phyloP scores from a whole-genome alignment of 2,329 filamentous ascomycete species.

The Colletotrichum limetticola region DNA sequence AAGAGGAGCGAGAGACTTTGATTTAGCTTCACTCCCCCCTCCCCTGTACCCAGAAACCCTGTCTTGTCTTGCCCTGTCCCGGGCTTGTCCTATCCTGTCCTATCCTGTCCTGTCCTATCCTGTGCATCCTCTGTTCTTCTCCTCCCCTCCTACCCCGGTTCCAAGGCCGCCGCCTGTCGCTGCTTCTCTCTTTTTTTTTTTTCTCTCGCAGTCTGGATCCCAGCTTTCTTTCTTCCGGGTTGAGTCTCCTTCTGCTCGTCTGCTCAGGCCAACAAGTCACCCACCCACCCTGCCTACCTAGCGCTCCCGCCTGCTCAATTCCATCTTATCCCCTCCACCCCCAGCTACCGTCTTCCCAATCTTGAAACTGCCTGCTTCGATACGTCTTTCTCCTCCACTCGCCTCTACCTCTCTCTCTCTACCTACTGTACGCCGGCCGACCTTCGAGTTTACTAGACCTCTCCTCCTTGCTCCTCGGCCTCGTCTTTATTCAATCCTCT shows the following conservation, averaged over 20 bases:
- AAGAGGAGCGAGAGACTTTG: neutral
- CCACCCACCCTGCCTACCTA: constrained; percentile 11
- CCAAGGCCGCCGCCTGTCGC: constrained; percentile 19
- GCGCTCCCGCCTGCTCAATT: constrained; percentile 33
- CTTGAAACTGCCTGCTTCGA: constrained; percentile 29
- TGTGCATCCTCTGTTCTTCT: neutral
- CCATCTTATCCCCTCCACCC: constrained; percentile 36
- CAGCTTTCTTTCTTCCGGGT: neutral
- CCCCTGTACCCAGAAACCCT: constrained; percentile 21
- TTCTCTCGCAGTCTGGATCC: neutral
- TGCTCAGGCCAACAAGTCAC: constrained; percentile 28
- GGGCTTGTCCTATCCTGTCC: constrained; percentile 12
- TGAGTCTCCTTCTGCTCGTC: neutral
- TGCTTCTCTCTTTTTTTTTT: neutral
- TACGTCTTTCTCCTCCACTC: constrained; percentile 20
- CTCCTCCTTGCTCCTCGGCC: constrained; percentile 26
- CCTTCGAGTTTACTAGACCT: constrained; percentile 23
- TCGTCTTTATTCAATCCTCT: constrained; percentile 7
- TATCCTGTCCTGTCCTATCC: neutral
- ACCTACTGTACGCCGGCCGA: neutral
- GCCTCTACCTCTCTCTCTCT: constrained; percentile 5
- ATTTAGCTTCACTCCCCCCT: constrained; percentile 15
- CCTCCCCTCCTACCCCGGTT: constrained; percentile 5
- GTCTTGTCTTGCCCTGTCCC: constrained; percentile 31
- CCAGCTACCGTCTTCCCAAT: constrained; percentile 31